These are phyloP conservation scores for Cyclotella sp. DNA, from an alignment of 108 stramenopile species.

Conservation along the genomic window DNA sequence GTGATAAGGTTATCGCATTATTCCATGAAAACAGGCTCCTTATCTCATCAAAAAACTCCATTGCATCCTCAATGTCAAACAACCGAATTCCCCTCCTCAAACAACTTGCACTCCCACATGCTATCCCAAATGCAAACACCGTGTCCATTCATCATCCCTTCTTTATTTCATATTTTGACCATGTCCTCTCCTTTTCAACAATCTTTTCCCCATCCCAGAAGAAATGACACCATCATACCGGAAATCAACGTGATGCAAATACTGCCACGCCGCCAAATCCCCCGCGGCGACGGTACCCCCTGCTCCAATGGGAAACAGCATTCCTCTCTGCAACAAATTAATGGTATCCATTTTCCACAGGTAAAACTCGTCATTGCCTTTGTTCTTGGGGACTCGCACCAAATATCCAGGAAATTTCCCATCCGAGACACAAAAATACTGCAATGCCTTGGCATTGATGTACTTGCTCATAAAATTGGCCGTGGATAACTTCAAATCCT, in stretches of 20 bases:
- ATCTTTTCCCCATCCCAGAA: conserved; percentile 2
- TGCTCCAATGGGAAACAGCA: too few species aligned
- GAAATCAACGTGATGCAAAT: conserved; percentile 66
- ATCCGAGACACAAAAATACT: conserved; percentile 53
- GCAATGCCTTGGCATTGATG: too few species aligned
- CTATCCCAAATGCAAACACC: too few species aligned
- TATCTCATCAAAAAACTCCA: conserved; percentile 54
- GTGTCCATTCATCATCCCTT: conserved; percentile 20
- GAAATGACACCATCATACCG: conserved; percentile 25
- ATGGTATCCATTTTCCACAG: conserved; percentile 58
- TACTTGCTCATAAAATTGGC: conserved; percentile 54
- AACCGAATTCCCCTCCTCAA: conserved; percentile 83
- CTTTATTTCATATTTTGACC: conserved; percentile 21
- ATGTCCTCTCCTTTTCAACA: conserved; percentile 9
- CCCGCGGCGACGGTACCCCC: too few species aligned
- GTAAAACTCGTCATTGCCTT: conserved; percentile 18
- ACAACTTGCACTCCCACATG: too few species aligned
- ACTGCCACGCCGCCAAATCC: too few species aligned
- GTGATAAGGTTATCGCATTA: neutral
- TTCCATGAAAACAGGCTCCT: conserved; percentile 19
- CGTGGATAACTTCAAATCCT: too few species aligned
- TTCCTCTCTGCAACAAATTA: conserved; percentile 50
- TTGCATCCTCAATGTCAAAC: conserved; percentile 63
- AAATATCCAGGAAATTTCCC: conserved; percentile 70
- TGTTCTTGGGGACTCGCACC: conserved; percentile 32